Percentiles rank a stretch among this genome's conserved stretches.
phyloP scores from a whole-genome alignment of 1,284 basidiomycete species.

The Cryptococcus neoformans region DNA sequence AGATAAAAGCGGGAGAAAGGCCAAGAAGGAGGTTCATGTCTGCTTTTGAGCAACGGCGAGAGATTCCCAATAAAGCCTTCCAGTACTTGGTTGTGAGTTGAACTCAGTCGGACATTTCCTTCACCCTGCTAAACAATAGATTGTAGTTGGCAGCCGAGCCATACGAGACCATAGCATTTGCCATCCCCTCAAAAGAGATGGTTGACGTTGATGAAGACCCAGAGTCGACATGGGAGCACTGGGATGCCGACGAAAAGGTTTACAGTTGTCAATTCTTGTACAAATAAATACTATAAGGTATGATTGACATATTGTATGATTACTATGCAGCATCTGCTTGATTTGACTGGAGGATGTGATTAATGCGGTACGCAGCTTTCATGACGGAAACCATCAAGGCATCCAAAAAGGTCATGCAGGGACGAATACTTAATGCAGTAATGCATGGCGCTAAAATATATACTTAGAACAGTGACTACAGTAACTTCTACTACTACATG shows the following conservation, averaged over 20 bases:
- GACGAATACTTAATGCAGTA: too few species aligned
- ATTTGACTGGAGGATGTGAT: neutral
- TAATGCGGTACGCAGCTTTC: too few species aligned
- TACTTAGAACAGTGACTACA: too few species aligned
- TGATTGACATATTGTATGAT: neutral
- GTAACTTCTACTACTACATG: too few species aligned
- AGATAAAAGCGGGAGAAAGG: conserved; percentile 81
- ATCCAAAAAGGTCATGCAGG: too few species aligned
- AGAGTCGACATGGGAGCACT: conserved; percentile 91
- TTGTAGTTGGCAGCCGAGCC: conserved; percentile 92
- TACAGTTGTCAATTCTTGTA: conserved; percentile 96
- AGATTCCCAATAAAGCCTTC: conserved; percentile 91
- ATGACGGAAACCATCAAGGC: too few species aligned
- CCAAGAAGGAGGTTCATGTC: conserved; percentile 96
- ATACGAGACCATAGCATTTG: conserved; percentile 98
- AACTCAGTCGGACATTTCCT: neutral
- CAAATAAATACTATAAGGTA: conserved; percentile 34
- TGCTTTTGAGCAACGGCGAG: conserved; percentile 95
- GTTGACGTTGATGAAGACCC: conserved; percentile 76
- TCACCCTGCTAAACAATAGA: neutral
- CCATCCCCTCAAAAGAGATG: conserved; percentile 95
- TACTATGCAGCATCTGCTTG: neutral
- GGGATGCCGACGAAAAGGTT: conserved; percentile 95
- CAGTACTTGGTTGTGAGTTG: conserved; percentile 90
- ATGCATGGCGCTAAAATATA: too few species aligned